phyloP scores from a whole-genome alignment of 768 basidiomycete genomes.

The Crepidotus variabilis region DNA sequence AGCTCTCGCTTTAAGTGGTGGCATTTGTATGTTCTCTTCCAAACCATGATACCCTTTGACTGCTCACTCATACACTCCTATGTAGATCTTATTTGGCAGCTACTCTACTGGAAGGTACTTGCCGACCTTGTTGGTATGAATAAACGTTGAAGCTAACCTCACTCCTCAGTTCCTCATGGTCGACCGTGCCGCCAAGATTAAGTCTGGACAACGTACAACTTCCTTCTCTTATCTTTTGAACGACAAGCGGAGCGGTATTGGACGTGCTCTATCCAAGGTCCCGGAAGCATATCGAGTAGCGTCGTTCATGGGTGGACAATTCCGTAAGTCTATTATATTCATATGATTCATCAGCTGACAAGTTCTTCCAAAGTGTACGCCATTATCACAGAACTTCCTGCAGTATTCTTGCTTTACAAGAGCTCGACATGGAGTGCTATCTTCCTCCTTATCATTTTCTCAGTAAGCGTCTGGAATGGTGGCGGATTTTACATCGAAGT shows the following conservation, averaged over 20 bases:
- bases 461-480: constrained; percentile 93
- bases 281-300: constrained; percentile 59
- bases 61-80: constrained; percentile 11
- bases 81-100: constrained; percentile 88
- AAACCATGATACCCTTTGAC: background rate
- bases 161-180: constrained; percentile 76
- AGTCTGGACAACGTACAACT: constrained; percentile 87
- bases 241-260: constrained; percentile 83
- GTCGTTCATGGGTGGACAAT: constrained; percentile 82
- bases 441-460: constrained; percentile 79
- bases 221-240: constrained; percentile 87
- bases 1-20: constrained; percentile 75
- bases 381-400: constrained; percentile 81
- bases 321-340: constrained; percentile 6
- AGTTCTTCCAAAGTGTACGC: constrained; percentile 59
- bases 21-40: constrained; percentile 65
- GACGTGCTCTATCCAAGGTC: constrained; percentile 60
- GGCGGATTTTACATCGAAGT: constrained; percentile 96
- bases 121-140: background rate
- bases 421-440: constrained; percentile 72
- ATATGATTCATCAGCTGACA: background rate
- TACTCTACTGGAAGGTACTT: constrained; percentile 85
- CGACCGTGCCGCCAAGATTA: constrained; percentile 84
- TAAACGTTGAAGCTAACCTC: constrained; percentile 2
- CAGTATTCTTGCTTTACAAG: constrained; percentile 80